Evolutionary conservation across 306 rosid species (phyloP).

Genomic region (Boehmeria nivea): DNA sequence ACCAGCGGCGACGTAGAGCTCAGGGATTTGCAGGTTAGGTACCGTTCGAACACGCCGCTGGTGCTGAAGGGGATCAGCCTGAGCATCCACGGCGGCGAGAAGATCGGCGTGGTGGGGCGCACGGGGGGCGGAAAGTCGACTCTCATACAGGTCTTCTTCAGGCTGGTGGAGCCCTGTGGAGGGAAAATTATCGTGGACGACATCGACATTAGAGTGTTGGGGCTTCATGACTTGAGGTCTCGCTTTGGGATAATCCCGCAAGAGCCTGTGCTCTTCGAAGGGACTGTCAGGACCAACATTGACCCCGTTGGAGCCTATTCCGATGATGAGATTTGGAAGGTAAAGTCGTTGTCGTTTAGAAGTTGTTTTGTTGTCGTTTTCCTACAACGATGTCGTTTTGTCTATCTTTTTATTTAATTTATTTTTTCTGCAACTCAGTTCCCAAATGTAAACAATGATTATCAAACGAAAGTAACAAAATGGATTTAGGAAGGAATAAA

Average conservation of each 20-base stretch:
- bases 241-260: conserved; percentile 96
- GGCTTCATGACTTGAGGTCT: conserved; percentile 92
- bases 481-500: too few species aligned
- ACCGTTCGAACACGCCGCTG: conserved; percentile 85
- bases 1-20: conserved; percentile 70
- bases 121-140: conserved; percentile 96
- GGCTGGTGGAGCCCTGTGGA: conserved; percentile 92
- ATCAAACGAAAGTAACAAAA: too few species aligned
- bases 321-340: conserved; percentile 97
- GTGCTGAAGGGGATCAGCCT: conserved; percentile 83
- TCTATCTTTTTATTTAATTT: neutral
- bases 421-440: too few species aligned
- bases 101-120: conserved; percentile 90
- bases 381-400: neutral
- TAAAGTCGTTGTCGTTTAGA: conserved; percentile 14
- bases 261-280: conserved; percentile 97
- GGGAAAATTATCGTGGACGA: conserved; percentile 80
- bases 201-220: conserved; percentile 59
- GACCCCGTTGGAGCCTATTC: conserved; percentile 68
- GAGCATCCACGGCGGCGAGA: conserved; percentile 81
- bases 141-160: conserved; percentile 81
- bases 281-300: conserved; percentile 82
- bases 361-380: too few species aligned
- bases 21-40: conserved; percentile 78
- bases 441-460: too few species aligned